Evolutionary conservation across 768 basidiomycete genomes (phyloP), one percentile per base, ranked within the genome.

Genomic region (Boletus tomentosulus): DNA sequence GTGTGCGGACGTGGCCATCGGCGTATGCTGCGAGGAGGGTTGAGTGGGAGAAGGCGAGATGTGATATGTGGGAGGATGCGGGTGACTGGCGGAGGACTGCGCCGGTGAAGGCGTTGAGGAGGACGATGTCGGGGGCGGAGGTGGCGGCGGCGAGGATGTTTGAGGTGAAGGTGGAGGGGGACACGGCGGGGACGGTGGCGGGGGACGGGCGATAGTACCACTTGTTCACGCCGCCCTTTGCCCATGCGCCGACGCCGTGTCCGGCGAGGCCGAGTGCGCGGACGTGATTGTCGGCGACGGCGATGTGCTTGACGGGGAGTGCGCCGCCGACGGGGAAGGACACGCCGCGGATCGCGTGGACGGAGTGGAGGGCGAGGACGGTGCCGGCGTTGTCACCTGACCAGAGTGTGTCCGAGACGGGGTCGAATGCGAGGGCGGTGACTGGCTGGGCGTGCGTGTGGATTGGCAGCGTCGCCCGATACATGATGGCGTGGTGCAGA

Each of bases 371-470:
- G 1, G 88, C 86, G 38, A 78, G 67, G 56, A 97, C 78, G 53
- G 75, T 74, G 3, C 96, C 95, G 28, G 80, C 72, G 53, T 84
- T 82, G 9, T 81, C 78, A 30, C 94, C 95, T 45, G 86, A 76
- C 93, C 94, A 97, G 34, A 99, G 74, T 6, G 87, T 82, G 68
- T 98, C 94, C 0, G 92, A 90, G 22, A 89, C 85, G 8, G 92
- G 87, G 71, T 99, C 96, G 67, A 98, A 95, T 0, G 86, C 82
- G 53, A 97, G 76, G 0, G 91, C 82, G 24, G 89, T 86, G 46
- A 89, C 76, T 25, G 86, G 79, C 61, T 82, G 79, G 15, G 55
- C 48, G 16, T 53, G 56, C 0, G 58, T 42, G 3, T 41, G 15
- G 48, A 71, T 59, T 6, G 67, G 55, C 11, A 33, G 31, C 33